These are phyloP conservation scores for Amyloporia xantha DNA, from an alignment of 768 basidiomycete genomes.

Conservation along the genomic window DNA sequence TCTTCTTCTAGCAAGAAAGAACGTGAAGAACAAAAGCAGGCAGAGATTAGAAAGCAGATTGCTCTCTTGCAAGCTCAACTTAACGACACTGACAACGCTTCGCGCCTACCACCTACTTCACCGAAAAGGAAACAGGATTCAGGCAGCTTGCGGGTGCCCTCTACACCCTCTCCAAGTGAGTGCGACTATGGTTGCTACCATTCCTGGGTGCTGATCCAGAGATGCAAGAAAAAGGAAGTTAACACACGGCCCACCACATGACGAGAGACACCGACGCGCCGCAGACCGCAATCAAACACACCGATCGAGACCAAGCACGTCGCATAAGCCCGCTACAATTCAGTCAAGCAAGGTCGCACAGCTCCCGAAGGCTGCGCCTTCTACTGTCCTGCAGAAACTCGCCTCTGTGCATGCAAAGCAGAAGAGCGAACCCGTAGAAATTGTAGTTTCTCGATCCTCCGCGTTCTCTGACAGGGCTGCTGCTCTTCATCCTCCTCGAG, in stretches of 20 bases:
- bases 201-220: background rate
- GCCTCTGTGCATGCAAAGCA: slow-evolving; percentile 20
- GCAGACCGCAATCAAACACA: background rate
- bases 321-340: background rate
- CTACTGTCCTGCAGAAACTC: slow-evolving; percentile 47
- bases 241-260: slow-evolving; percentile 16
- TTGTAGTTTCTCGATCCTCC: slow-evolving; percentile 16
- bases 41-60: slow-evolving; percentile 49
- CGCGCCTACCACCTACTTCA: slow-evolving; percentile 23
- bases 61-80: slow-evolving; percentile 51
- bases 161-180: slow-evolving; percentile 67
- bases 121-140: slow-evolving; percentile 44
- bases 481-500: background rate
- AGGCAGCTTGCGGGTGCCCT: slow-evolving; percentile 38
- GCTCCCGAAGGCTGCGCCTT: slow-evolving; percentile 37
- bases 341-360: background rate
- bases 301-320: background rate
- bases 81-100: slow-evolving; percentile 21
- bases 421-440: background rate
- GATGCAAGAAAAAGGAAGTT: slow-evolving; percentile 40
- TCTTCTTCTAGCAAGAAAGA: slow-evolving; percentile 10
- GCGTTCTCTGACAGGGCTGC: slow-evolving; percentile 16
- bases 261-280: background rate
- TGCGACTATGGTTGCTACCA: slow-evolving; percentile 5
- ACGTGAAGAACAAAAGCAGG: slow-evolving; percentile 28